Evolutionary conservation across 257 asterid genomes (phyloP).

Genomic region (Coffea eugenioides): DNA sequence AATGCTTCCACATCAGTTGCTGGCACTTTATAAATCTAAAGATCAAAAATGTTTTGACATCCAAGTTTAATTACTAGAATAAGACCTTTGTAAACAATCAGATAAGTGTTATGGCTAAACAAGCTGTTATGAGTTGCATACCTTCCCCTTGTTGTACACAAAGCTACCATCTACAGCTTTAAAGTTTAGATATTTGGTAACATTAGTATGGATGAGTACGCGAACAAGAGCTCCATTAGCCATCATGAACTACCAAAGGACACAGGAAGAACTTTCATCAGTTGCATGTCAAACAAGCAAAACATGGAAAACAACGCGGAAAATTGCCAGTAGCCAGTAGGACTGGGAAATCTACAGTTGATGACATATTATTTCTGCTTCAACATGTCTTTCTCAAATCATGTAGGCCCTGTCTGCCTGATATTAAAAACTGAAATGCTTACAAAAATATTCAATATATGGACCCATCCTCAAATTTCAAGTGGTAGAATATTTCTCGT

Average conservation of each 20-base stretch:
- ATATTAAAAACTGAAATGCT: neutral
- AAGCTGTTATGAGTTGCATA: conserved; percentile 24
- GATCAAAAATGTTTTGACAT: conserved; percentile 8
- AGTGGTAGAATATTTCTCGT: too few species aligned
- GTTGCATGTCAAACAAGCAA: neutral
- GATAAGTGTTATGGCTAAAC: neutral
- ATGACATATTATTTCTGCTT: neutral
- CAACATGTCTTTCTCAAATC: neutral
- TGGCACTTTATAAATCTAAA: conserved; percentile 96
- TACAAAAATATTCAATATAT: neutral
- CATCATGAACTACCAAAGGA: conserved; percentile 76
- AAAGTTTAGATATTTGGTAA: conserved; percentile 94
- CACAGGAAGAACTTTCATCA: conserved; percentile 11
- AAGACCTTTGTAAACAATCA: neutral
- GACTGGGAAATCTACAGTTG: neutral
- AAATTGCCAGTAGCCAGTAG: neutral
- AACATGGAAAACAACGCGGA: neutral
- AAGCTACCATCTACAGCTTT: conserved; percentile 99
- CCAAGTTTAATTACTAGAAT: conserved; percentile 9
- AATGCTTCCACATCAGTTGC: conserved; percentile 98
- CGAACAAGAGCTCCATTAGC: conserved; percentile 95
- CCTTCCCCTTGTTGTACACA: conserved; percentile 97
- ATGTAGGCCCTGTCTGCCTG: too few species aligned
- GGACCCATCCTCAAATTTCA: neutral
- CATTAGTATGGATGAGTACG: conserved; percentile 87